Evolutionary conservation across 345 rosid species (phyloP).

Genomic region (Bruguiera parviflora): DNA sequence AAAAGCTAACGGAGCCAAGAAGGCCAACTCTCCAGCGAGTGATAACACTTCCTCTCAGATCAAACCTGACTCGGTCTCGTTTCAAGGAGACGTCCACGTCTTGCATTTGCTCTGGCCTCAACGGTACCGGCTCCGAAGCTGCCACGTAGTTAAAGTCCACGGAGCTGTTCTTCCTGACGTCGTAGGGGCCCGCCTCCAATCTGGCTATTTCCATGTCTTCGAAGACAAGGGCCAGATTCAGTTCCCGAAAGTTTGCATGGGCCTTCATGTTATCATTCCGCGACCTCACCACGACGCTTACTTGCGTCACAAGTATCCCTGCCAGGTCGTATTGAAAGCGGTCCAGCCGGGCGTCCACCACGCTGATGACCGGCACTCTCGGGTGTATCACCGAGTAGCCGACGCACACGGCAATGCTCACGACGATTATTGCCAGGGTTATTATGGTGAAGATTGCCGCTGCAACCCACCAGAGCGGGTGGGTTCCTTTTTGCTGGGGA

Average conservation of each 20-base stretch:
- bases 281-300: slow-evolving; percentile 47
- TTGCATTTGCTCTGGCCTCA: slow-evolving; percentile 41
- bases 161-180: slow-evolving; percentile 56
- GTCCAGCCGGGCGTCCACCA: slow-evolving; percentile 54
- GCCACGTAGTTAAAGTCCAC: slow-evolving; percentile 39
- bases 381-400: slow-evolving; percentile 81
- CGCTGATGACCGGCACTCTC: slow-evolving; percentile 61
- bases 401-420: slow-evolving; percentile 56
- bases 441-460: slow-evolving; percentile 72
- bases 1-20: slow-evolving; percentile 58
- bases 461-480: slow-evolving; percentile 62
- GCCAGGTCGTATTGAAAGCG: slow-evolving; percentile 33
- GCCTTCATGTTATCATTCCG: slow-evolving; percentile 70
- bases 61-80: slow-evolving; percentile 48
- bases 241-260: slow-evolving; percentile 50
- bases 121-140: slow-evolving; percentile 58
- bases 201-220: slow-evolving; percentile 43
- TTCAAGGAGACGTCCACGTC: slow-evolving; percentile 39
- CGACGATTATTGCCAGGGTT: slow-evolving; percentile 51
- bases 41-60: slow-evolving; percentile 53
- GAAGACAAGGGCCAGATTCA: slow-evolving; percentile 41
- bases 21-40: slow-evolving; percentile 71
- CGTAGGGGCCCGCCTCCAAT: slow-evolving; percentile 44
- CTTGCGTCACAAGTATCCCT: slow-evolving; percentile 57
- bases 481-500: slow-evolving; percentile 32